Evolutionary conservation across 768 basidiomycete genomes (phyloP).

Genomic region (Russula emetica): DNA sequence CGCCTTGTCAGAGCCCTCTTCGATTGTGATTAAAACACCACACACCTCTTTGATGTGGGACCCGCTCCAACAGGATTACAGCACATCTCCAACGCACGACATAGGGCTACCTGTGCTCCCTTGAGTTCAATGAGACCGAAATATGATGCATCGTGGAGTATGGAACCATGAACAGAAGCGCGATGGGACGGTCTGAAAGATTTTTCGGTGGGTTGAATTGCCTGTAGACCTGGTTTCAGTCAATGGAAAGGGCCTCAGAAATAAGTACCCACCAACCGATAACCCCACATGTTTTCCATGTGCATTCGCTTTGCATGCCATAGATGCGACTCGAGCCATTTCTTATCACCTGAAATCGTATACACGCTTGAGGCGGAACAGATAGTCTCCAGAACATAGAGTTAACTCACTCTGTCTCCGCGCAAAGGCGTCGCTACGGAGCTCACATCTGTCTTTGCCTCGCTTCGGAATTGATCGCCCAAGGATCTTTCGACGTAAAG

Average conservation of each 20-base stretch:
- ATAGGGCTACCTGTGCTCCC: conserved; percentile 56
- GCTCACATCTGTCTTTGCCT: conserved; percentile 56
- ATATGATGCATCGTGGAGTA: conserved; percentile 90
- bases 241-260: background rate
- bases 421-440: conserved; percentile 55
- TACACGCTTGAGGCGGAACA: background rate
- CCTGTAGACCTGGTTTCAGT: conserved; percentile 41
- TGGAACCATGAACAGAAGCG: conserved; percentile 77
- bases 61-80: conserved; percentile 62
- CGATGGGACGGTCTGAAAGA: conserved; percentile 88
- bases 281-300: conserved; percentile 92
- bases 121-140: conserved; percentile 68
- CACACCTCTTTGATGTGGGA: conserved; percentile 59
- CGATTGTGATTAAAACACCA: background rate
- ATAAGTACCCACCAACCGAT: conserved; percentile 58
- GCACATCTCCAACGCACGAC: conserved; percentile 47
- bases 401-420: conserved; percentile 74
- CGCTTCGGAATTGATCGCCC: conserved; percentile 53
- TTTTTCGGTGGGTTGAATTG: conserved; percentile 85
- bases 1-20: conserved; percentile 6
- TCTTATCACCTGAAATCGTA: conserved; percentile 59
- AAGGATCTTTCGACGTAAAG: conserved; percentile 40
- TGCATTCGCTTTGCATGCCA: conserved; percentile 98
- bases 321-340: conserved; percentile 93
- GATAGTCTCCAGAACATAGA: background rate